A percentile compares a stretch with the other conserved stretches of the same genome.
Conservation (phyloP, 2,329 filamentous ascomycete species). For the Passalora sequoiae region DNA sequence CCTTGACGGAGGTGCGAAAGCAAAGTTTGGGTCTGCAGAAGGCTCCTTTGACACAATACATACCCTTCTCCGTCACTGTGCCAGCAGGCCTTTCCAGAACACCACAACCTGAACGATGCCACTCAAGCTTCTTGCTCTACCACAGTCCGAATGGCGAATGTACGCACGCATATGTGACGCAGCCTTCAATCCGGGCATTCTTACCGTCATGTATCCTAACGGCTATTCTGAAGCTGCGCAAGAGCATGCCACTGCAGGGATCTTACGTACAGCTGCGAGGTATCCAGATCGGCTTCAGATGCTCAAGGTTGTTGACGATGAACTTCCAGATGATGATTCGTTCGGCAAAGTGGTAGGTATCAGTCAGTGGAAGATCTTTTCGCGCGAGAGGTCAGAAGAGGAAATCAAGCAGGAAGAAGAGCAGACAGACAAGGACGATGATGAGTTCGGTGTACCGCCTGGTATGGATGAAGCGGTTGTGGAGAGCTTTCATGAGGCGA, state of each 20-base stretch:
- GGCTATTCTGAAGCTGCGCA: conserved; percentile 21
- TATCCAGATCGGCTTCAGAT: conserved; percentile 18
- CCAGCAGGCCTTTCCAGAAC: no score
- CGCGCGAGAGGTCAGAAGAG: conserved; percentile 22
- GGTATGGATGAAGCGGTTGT: conserved; percentile 17
- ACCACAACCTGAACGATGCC: no score
- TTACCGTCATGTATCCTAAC: conserved; percentile 29
- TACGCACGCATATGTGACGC: conserved; percentile 22
- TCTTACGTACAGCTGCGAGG: conserved; percentile 12
- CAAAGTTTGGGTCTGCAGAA: no score
- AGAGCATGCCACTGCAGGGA: conserved; percentile 8
- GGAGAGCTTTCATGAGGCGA: conserved; percentile 21
- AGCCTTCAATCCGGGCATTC: conserved; percentile 29
- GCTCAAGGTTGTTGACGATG: conserved; percentile 29
- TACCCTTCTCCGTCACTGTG: no score
- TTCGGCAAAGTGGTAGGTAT: conserved; percentile 27
- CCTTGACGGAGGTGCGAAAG: no score
- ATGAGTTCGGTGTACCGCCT: conserved; percentile 16
- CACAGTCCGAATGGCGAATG: conserved; percentile 22
- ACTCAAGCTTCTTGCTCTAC: conserved; percentile 26
- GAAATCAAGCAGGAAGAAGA: conserved; percentile 25
- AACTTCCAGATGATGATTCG: conserved; percentile 22
- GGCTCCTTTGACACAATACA: no score
- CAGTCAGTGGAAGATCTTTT: conserved; percentile 31
- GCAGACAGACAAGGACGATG: conserved; percentile 19